These are phyloP conservation scores for Pterula multifida DNA, from an alignment of 1,284 basidiomycete species.

Conservation along the genomic window DNA sequence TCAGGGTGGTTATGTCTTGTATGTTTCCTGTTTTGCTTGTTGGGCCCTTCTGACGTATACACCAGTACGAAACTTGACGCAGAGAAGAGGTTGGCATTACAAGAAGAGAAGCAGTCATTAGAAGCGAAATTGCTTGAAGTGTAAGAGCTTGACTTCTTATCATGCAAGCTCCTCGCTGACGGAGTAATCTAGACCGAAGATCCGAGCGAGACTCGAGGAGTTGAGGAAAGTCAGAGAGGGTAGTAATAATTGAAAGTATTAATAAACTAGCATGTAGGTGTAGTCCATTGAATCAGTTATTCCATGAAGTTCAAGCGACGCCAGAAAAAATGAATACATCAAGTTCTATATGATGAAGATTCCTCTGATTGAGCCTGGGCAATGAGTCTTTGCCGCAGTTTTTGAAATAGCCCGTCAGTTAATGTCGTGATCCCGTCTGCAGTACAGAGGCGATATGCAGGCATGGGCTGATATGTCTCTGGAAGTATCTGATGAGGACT, in stretches of 20 bases:
- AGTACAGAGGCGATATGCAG: conserved; percentile 66
- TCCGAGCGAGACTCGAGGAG: not conserved
- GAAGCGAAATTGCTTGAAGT: conserved; percentile 75
- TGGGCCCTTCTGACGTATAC: conserved; percentile 5
- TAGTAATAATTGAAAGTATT: not conserved
- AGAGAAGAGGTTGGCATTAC: conserved; percentile 81
- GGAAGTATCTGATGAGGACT: conserved; percentile 37
- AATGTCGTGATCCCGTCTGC: conserved; percentile 52
- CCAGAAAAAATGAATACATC: no score
- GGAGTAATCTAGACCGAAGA: not conserved
- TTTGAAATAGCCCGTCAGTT: conserved; percentile 44
- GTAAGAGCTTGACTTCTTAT: conserved; percentile 25
- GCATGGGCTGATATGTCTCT: conserved; percentile 71
- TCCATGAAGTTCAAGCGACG: no score
- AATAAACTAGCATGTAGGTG: not conserved
- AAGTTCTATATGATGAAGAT: no score
- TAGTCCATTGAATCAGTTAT: no score
- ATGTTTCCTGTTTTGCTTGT: conserved; percentile 6
- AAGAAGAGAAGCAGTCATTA: conserved; percentile 86
- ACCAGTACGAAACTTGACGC: conserved; percentile 80
- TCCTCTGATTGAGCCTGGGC: not conserved
- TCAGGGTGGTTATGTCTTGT: conserved; percentile 80
- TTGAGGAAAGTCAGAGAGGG: not conserved
- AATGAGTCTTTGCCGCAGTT: conserved; percentile 21
- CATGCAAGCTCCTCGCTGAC: no score